A percentile compares a stretch with the other conserved stretches of the same genome.
phyloP scores from a whole-genome alignment of 164 flowering plant species.

The grape (Vitis vinifera) region ASM3070453v1 NC_081807.1:3260001-3260500 shows the following conservation, averaged over 20 bases:
- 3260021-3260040: neutral
- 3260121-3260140: neutral
- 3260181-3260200: neutral
- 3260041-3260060: neutral
- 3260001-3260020: no score
- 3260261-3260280: constrained; percentile 83
- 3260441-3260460: neutral
- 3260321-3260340: constrained; percentile 98
- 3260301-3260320: constrained; percentile 97
- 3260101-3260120: neutral
- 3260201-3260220: constrained; percentile 2
- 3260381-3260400: neutral
- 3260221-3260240: no score
- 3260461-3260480: constrained; percentile 5
- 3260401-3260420: neutral
- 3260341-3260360: constrained; percentile 91
- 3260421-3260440: no score
- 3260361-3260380: constrained; percentile 86
- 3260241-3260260: constrained; percentile 65
- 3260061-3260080: neutral
- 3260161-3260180: neutral
- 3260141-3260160: no score
- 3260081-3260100: neutral
- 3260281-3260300: constrained; percentile 60
- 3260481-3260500: constrained; percentile 31